phyloP scores from a whole-genome alignment of 352 stramenopile genomes.

The Phytophthora hibernalis region DNA sequence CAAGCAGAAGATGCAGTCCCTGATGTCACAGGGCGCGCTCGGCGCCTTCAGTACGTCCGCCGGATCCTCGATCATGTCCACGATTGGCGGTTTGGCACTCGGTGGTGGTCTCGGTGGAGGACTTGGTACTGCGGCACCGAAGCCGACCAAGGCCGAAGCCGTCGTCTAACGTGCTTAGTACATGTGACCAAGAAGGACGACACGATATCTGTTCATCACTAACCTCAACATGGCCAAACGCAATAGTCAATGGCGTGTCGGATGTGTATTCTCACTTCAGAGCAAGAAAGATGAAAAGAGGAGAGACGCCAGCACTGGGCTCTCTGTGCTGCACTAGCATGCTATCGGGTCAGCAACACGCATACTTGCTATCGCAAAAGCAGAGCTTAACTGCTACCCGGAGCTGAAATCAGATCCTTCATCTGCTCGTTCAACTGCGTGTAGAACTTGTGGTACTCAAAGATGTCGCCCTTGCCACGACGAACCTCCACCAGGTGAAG shows the following conservation, averaged over 20 bases:
- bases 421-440: slow-evolving; percentile 89
- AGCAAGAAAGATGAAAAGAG: slow-evolving; percentile 32
- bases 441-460: slow-evolving; percentile 93
- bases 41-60: slow-evolving; percentile 71
- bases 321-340: slow-evolving; percentile 13
- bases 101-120: slow-evolving; percentile 34
- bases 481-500: slow-evolving; percentile 90
- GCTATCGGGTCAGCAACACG: slow-evolving; percentile 22
- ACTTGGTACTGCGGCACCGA: slow-evolving; percentile 10
- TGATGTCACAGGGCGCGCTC: slow-evolving; percentile 82
- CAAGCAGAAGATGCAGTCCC: slow-evolving; percentile 83
- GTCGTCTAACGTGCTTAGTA: slow-evolving; percentile 46
- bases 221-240: slow-evolving; percentile 29
- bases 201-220: slow-evolving; percentile 11
- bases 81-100: slow-evolving; percentile 73
- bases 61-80: slow-evolving; percentile 80
- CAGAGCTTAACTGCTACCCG: slow-evolving; percentile 28
- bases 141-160: slow-evolving; percentile 34
- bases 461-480: slow-evolving; percentile 91
- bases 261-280: slow-evolving; percentile 41
- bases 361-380: slow-evolving; percentile 31
- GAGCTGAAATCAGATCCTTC: slow-evolving; percentile 78
- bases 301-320: slow-evolving; percentile 1
- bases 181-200: not conserved
- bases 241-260: slow-evolving; percentile 36